These are phyloP conservation scores for Oleoguttula mirabilis DNA, from an alignment of 495 filamentous ascomycete genomes.

Conservation along the genomic window DNA sequence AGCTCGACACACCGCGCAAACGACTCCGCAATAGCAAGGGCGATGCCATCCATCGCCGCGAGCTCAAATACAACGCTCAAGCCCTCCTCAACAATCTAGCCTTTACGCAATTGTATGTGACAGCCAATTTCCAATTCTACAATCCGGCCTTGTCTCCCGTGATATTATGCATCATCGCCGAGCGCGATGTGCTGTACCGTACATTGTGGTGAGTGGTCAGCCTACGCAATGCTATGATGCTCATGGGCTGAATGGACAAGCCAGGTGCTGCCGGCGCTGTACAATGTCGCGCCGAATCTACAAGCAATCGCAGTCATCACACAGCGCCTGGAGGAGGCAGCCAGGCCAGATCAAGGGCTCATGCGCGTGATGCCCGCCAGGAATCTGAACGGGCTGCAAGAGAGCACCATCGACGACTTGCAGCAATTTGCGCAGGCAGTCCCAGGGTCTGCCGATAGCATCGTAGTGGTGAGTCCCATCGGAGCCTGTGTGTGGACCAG, in stretches of 20 bases:
- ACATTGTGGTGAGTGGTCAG: slow-evolving; percentile 2
- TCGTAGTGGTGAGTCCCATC: neutral
- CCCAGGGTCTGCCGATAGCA: neutral
- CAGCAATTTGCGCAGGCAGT: neutral
- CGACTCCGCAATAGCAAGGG: neutral
- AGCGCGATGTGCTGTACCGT: neutral
- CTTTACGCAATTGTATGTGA: slow-evolving; percentile 8
- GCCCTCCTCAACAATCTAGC: slow-evolving; percentile 10
- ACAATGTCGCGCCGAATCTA: neutral
- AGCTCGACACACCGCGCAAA: neutral
- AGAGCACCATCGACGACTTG: neutral
- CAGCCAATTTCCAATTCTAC: slow-evolving; percentile 9
- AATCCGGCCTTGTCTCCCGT: slow-evolving; percentile 1
- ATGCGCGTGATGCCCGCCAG: neutral
- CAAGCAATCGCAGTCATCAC: slow-evolving; percentile 3
- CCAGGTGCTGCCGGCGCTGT: neutral
- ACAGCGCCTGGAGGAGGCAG: neutral
- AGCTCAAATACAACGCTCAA: slow-evolving; percentile 7
- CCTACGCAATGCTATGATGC: too few species aligned
- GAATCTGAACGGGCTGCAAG: neutral
- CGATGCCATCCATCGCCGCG: neutral
- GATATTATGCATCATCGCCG: neutral
- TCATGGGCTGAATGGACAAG: neutral
- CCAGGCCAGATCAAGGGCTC: neutral
- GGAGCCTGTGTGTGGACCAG: neutral